phyloP scores from a whole-genome alignment of 345 rosid species.

The Gynandropsis gynandra region DNA sequence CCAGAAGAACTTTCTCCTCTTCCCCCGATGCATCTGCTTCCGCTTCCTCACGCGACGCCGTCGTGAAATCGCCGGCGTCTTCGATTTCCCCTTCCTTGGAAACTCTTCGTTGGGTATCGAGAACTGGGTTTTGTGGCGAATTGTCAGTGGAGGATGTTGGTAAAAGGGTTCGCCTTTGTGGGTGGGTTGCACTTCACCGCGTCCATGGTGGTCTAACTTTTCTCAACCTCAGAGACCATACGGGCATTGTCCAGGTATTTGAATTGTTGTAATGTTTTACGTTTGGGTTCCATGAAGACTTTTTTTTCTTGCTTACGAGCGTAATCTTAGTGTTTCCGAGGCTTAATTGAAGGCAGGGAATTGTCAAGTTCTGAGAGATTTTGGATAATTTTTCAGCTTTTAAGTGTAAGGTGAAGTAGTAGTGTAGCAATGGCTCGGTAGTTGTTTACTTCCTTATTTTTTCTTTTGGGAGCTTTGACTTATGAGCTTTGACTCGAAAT shows the following conservation, averaged over 20 bases:
- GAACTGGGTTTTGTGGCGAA: slow-evolving; percentile 58
- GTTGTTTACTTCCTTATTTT: no score
- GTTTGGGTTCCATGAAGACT: neutral
- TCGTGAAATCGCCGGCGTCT: slow-evolving; percentile 15
- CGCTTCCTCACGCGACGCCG: slow-evolving; percentile 13
- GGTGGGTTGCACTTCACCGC: slow-evolving; percentile 93
- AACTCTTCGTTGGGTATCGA: slow-evolving; percentile 63
- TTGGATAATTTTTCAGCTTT: no score
- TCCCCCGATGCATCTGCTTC: slow-evolving; percentile 26
- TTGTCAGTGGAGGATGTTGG: slow-evolving; percentile 62
- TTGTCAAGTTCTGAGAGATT: no score
- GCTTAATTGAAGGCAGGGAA: no score
- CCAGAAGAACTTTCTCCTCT: slow-evolving; percentile 25
- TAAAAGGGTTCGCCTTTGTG: slow-evolving; percentile 74
- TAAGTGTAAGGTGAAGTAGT: no score
- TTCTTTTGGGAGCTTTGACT: no score
- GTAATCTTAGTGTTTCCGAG: no score
- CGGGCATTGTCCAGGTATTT: slow-evolving; percentile 82
- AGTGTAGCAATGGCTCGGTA: no score
- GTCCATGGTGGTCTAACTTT: slow-evolving; percentile 90
- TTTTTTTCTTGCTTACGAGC: neutral
- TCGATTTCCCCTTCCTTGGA: slow-evolving; percentile 10
- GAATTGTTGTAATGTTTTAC: neutral
- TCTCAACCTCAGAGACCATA: slow-evolving; percentile 89
- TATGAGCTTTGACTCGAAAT: no score